Percentiles rank a stretch among this genome's conserved stretches.
These are phyloP conservation scores for Candida tetrigidarum DNA, from an alignment of 1,139 yeast species.

Conservation along the genomic window DNA sequence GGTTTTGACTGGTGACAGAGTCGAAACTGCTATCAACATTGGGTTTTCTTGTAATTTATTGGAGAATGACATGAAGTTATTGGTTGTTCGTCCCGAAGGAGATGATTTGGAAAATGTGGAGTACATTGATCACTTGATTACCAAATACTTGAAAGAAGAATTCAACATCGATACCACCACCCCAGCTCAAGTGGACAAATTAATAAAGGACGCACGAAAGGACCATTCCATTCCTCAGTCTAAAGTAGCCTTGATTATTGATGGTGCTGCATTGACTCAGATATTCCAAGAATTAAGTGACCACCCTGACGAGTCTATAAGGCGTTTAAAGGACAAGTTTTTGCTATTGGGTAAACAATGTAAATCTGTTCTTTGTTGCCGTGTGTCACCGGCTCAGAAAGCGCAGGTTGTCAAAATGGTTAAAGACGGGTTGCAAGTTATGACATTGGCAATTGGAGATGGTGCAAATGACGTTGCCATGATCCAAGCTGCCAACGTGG, in stretches of 20 bases:
- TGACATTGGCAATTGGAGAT: slow-evolving; percentile 70
- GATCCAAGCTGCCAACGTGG: slow-evolving; percentile 70
- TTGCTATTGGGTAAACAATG: slow-evolving; percentile 61
- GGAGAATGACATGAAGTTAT: slow-evolving; percentile 83
- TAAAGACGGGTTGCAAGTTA: slow-evolving; percentile 52
- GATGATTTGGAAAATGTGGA: slow-evolving; percentile 28
- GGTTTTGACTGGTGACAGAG: slow-evolving; percentile 98
- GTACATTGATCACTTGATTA: slow-evolving; percentile 38
- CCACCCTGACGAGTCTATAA: slow-evolving; percentile 22
- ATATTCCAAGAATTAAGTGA: slow-evolving; percentile 37
- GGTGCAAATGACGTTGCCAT: slow-evolving; percentile 73
- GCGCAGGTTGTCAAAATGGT: slow-evolving; percentile 61
- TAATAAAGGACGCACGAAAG: slow-evolving; percentile 43
- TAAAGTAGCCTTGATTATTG: slow-evolving; percentile 54
- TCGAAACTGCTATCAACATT: slow-evolving; percentile 97
- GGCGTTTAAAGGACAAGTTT: slow-evolving; percentile 40
- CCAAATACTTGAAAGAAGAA: slow-evolving; percentile 43
- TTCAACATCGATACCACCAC: slow-evolving; percentile 36
- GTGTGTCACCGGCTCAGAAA: slow-evolving; percentile 69
- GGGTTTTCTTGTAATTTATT: slow-evolving; percentile 94
- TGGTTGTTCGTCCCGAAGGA: slow-evolving; percentile 59
- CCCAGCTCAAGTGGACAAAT: slow-evolving; percentile 27
- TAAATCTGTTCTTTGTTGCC: slow-evolving; percentile 63
- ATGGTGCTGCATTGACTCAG: slow-evolving; percentile 55
- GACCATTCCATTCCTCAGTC: slow-evolving; percentile 57